Percentiles rank a stretch among this genome's conserved stretches.
Evolutionary conservation across 2,329 filamentous ascomycete species (phyloP).

Genomic region (Chrysoporthe cubensis): DNA sequence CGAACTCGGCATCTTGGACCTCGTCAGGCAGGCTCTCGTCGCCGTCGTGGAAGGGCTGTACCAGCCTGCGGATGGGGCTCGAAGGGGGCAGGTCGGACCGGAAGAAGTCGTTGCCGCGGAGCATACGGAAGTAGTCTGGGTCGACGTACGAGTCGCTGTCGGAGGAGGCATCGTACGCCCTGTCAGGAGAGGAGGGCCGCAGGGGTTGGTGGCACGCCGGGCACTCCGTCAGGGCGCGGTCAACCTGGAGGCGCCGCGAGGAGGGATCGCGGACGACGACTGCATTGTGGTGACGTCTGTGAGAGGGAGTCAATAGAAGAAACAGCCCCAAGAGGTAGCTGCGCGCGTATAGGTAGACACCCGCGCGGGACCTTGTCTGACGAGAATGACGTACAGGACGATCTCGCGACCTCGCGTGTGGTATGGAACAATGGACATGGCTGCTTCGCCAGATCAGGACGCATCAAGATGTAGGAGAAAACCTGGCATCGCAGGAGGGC

Average conservation of each 20-base stretch:
- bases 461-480: slow-evolving; percentile 19
- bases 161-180: slow-evolving; percentile 50
- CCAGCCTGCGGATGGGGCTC: slow-evolving; percentile 59
- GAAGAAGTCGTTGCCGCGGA: slow-evolving; percentile 61
- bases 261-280: slow-evolving; percentile 88
- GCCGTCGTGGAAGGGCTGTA: slow-evolving; percentile 47
- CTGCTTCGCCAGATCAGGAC: slow-evolving; percentile 25
- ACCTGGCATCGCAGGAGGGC: slow-evolving; percentile 17
- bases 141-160: slow-evolving; percentile 74
- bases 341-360: not conserved
- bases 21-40: slow-evolving; percentile 34
- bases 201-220: slow-evolving; percentile 87
- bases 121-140: slow-evolving; percentile 94
- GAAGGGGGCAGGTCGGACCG: slow-evolving; percentile 50
- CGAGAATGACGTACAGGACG: slow-evolving; percentile 67
- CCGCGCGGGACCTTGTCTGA: slow-evolving; percentile 21
- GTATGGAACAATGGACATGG: slow-evolving; percentile 76
- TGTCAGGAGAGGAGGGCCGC: slow-evolving; percentile 53
- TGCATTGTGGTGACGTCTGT: slow-evolving; percentile 87
- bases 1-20: slow-evolving; percentile 50
- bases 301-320: not conserved
- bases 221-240: slow-evolving; percentile 74
- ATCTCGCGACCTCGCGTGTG: slow-evolving; percentile 75
- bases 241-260: slow-evolving; percentile 81
- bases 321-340: not conserved